Percentiles rank a stretch among this genome's conserved stretches.
Conservation (phyloP, 192 early-diverging fungal genomes). For the Oehlia diaphana region DNA sequence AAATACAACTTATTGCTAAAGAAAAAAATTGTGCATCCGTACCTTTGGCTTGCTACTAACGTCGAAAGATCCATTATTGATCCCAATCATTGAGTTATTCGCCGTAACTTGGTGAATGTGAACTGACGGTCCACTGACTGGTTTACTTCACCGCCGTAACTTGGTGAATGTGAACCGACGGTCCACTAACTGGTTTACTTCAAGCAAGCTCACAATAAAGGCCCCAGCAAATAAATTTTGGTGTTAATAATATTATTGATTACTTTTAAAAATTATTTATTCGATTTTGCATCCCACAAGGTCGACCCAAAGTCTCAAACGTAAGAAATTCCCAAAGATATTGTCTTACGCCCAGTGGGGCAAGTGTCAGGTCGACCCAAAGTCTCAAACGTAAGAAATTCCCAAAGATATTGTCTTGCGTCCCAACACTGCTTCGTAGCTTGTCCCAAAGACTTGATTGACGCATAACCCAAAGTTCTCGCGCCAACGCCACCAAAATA, state of each 20-base stretch:
- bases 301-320: constrained; percentile 13
- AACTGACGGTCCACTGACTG: background rate
- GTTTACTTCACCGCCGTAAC: constrained; percentile 9
- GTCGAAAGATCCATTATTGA: constrained; percentile 5
- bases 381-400: no score
- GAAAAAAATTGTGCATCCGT: no score
- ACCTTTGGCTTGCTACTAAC: no score
- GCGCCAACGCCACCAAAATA: constrained; percentile 16
- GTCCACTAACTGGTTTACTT: constrained; percentile 1
- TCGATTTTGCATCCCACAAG: background rate
- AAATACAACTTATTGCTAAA: no score
- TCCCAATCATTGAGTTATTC: constrained; percentile 3
- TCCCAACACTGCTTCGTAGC: constrained; percentile 7
- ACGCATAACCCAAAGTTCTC: constrained; percentile 13
- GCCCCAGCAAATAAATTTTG: constrained; percentile 8
- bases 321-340: no score
- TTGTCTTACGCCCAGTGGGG: no score
- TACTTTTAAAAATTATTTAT: background rate
- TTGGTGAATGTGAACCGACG: constrained; percentile 18
- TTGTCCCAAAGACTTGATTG: constrained; percentile 23
- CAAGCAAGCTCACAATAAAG: background rate
- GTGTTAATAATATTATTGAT: background rate
- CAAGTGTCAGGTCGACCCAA: no score
- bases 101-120: constrained; percentile 18
- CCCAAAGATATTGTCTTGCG: background rate